Evolutionary conservation across 2,329 filamentous ascomycete genomes (phyloP).

Genomic region (Botrytis fragariae): DNA sequence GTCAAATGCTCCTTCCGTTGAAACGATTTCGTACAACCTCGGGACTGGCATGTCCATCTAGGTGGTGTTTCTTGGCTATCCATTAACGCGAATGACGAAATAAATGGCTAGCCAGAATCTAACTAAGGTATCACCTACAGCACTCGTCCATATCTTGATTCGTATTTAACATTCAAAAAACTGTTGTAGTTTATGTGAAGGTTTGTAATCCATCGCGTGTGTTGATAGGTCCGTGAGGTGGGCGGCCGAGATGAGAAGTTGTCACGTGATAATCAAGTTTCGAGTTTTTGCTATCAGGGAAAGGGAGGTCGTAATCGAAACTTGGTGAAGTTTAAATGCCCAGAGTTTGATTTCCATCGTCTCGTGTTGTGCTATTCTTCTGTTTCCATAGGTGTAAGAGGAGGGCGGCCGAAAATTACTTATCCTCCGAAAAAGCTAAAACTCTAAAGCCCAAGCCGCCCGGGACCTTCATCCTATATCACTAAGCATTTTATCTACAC

Average conservation of each 20-base stretch:
- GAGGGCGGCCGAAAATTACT: background rate
- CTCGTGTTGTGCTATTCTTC: background rate
- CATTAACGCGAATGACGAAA: background rate
- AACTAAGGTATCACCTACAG: background rate
- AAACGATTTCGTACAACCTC: conserved; percentile 31
- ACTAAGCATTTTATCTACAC: background rate
- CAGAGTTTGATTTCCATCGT: background rate
- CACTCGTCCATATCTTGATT: background rate
- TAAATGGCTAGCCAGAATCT: background rate
- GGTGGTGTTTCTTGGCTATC: background rate
- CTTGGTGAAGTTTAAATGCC: background rate
- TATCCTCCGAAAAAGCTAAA: background rate
- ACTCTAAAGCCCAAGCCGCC: background rate
- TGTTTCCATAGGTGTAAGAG: background rate
- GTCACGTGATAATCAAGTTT: background rate
- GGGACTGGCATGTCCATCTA: conserved; percentile 24
- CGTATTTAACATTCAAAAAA: background rate
- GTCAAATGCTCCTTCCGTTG: conserved; percentile 34
- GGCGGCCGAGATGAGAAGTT: background rate
- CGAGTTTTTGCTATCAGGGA: background rate
- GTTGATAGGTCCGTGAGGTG: background rate
- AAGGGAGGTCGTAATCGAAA: background rate
- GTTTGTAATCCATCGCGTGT: background rate
- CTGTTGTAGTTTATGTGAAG: background rate
- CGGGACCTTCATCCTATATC: background rate